phyloP scores from a whole-genome alignment of 2,329 filamentous ascomycete species.

The Didymella pomorum region DNA sequence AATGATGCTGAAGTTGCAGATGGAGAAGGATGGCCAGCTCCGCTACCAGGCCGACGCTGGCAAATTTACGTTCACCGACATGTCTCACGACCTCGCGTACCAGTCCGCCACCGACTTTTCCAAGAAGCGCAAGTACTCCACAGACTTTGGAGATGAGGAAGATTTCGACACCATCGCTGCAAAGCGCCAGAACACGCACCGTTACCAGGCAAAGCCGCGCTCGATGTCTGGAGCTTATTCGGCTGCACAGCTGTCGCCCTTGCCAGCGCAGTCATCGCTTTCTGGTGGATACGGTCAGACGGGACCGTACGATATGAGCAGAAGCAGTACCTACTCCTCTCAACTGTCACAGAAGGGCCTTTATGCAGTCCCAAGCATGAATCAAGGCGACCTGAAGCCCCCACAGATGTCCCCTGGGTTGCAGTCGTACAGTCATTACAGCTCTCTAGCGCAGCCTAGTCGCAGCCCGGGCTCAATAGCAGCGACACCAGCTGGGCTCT shows the following conservation, averaged over 20 bases:
- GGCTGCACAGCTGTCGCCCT: constrained; percentile 47
- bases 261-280: constrained; percentile 48
- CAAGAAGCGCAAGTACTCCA: constrained; percentile 47
- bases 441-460: constrained; percentile 54
- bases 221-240: constrained; percentile 45
- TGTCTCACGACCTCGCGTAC: constrained; percentile 45
- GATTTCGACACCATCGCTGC: constrained; percentile 38
- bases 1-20: constrained; percentile 66
- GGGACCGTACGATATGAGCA: constrained; percentile 51
- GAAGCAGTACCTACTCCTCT: constrained; percentile 40
- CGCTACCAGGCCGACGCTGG: constrained; percentile 65
- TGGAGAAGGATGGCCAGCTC: constrained; percentile 64
- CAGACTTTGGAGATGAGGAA: constrained; percentile 38
- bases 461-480: constrained; percentile 55
- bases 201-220: constrained; percentile 47
- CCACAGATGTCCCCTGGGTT: constrained; percentile 47
- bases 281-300: constrained; percentile 48
- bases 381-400: constrained; percentile 43
- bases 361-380: constrained; percentile 42
- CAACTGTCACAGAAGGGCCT: constrained; percentile 48
- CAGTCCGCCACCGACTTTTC: constrained; percentile 40
- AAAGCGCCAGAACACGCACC: constrained; percentile 52
- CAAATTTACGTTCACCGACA: constrained; percentile 67
- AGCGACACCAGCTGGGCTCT: constrained; percentile 30
- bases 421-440: constrained; percentile 54